Conservation (phyloP, 495 filamentous ascomycete species). For the Annulohypoxylon stygium region DNA sequence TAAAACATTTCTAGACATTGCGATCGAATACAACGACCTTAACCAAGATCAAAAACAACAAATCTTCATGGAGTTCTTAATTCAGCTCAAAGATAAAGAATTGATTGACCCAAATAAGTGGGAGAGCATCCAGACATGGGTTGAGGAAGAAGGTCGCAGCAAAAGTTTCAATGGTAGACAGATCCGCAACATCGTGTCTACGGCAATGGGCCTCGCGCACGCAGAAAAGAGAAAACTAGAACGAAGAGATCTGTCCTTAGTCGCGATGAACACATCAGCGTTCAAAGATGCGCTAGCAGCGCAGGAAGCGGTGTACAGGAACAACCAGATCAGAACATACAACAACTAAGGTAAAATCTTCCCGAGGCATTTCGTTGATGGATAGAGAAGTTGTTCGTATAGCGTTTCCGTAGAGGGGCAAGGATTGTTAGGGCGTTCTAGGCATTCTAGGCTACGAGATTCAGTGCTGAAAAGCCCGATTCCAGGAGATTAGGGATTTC, state of each 20-base stretch:
- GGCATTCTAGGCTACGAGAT: neutral
- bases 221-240: neutral
- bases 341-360: neutral
- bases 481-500: slow-evolving; percentile 1
- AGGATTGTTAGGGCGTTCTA: neutral
- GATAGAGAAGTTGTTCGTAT: neutral
- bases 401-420: too few species aligned
- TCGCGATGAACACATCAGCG: neutral
- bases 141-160: neutral
- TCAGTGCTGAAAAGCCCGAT: neutral
- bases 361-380: neutral
- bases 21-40: too few species aligned
- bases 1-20: too few species aligned
- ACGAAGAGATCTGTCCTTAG: neutral
- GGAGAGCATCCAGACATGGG: neutral
- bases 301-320: neutral
- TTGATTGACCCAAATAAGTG: neutral
- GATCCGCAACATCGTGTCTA: neutral
- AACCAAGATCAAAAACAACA: neutral
- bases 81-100: neutral
- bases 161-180: neutral
- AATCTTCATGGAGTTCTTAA: neutral
- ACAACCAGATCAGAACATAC: neutral
- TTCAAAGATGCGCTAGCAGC: neutral
- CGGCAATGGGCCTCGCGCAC: neutral